Base-by-base conservation (phyloP, 2,329 filamentous ascomycete species). In the Hirsutella thompsonii region DNA sequence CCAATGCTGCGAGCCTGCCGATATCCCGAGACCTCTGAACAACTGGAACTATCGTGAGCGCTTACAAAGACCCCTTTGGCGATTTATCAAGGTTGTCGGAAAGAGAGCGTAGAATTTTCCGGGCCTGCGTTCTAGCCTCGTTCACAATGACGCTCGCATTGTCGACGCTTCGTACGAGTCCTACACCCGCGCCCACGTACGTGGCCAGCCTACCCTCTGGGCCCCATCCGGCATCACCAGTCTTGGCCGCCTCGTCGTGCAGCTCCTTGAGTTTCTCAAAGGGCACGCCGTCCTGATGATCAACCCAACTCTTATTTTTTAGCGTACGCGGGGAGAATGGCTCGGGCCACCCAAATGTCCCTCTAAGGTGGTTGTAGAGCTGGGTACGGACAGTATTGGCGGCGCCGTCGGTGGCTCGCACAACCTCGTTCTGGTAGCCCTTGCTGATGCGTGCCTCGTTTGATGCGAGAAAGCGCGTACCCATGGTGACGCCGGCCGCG, bases 381-480 rank as follows among this genome's bases (percentile, higher is more conserved):
- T 59, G 58, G 0, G 66, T 67, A n/a, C 64, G 58, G 1, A 59
- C 55, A 8, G 66, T 69, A 10, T 45, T 54, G 10, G 41, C 47
- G 1, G 56, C 65, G 8, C 65, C 65, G 29, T 68, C 63, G 1
- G 47, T 45, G 0, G 65, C 63, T 1, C 59, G 54, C 0, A 69
- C 44, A 0, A 68, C 55, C 39, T 65, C 66, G n/a, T 60, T 47
- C 39, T 63, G 64, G 36, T 68, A 68, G 1, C 61, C 63, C 41
- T 53, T 55, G 38, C 47, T 52, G 29, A 68, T 60, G 6, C 61
- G 57, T 1, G 64, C 54, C 47, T 69, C 64, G 0, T 43, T 50
- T 0, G 61, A 50, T 0, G 75, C 76, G 1, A 83, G 65, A 42
- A 81, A 78, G 8, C 77, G 66, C 1, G 80, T 83, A 0, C 81